phyloP scores from a whole-genome alignment of 352 stramenopile species.

The Discostella stelligera region DNA sequence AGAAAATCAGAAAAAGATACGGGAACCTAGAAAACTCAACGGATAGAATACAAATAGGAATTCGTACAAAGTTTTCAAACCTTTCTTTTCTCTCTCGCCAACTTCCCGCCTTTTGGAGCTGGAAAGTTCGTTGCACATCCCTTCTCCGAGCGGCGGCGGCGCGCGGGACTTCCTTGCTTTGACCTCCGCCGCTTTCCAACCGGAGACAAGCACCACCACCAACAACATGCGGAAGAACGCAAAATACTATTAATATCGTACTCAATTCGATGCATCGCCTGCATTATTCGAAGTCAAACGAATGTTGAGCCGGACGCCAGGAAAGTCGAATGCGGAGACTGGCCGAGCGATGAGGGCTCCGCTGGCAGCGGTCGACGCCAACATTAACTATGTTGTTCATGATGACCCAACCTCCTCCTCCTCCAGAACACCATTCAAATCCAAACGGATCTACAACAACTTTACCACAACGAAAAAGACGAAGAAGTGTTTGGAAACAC shows the following conservation, averaged over 20 bases:
- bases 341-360: slow-evolving; percentile 24
- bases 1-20: no score
- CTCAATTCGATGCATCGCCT: neutral
- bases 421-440: neutral
- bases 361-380: slow-evolving; percentile 22
- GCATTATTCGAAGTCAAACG: neutral
- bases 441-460: neutral
- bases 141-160: no score
- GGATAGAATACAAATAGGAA: neutral
- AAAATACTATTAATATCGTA: no score
- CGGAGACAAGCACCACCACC: no score
- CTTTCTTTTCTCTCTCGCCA: neutral
- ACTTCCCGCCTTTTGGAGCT: neutral
- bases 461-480: neutral
- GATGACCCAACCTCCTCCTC: neutral
- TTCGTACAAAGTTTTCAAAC: neutral
- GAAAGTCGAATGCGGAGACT: neutral
- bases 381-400: slow-evolving; percentile 1
- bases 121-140: neutral
- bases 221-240: no score
- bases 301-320: slow-evolving; percentile 5
- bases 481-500: no score
- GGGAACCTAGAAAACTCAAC: no score
- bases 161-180: no score
- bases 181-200: no score